Conservation (phyloP, 192 early-diverging fungal species). For the Lobosporangium transversale region DNA sequence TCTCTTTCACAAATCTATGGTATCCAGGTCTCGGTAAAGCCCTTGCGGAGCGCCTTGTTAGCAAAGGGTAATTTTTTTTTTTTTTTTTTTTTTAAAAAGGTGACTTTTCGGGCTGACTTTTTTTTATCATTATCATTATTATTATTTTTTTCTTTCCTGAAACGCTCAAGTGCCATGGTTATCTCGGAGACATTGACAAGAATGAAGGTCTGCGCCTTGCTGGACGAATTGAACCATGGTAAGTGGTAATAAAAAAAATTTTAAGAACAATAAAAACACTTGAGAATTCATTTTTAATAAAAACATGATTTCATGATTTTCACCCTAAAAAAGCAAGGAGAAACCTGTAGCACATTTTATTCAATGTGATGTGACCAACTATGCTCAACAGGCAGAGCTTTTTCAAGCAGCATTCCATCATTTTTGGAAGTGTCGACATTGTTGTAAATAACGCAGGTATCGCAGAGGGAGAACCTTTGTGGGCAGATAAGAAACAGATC, state of each 20-base stretch:
- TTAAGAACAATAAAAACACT: no score
- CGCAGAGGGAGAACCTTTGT: conserved; percentile 51
- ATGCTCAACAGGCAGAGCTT: conserved; percentile 45
- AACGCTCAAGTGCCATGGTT: conserved; percentile 72
- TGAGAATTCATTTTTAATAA: no score
- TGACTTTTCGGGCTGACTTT: not conserved
- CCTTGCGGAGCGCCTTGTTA: conserved; percentile 64
- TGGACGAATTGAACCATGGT: conserved; percentile 39
- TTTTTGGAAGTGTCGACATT: conserved; percentile 69
- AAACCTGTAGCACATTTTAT: conserved; percentile 55
- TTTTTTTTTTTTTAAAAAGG: no score
- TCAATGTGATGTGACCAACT: conserved; percentile 62
- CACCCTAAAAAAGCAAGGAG: conserved; percentile 28
- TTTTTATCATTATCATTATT: not conserved
- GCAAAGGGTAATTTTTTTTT: conserved; percentile 63
- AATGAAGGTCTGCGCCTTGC: conserved; percentile 31
- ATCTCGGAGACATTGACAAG: conserved; percentile 70
- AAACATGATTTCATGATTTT: no score
- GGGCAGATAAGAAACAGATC: conserved; percentile 54
- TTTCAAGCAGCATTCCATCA: conserved; percentile 53
- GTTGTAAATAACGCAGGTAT: conserved; percentile 75
- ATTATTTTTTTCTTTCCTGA: not conserved
- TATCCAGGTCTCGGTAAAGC: conserved; percentile 72
- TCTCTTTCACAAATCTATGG: no score
- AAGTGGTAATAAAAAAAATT: no score